Base-by-base conservation (phyloP, 352 stramenopile genomes). In the Phytophthora pini region DNA sequence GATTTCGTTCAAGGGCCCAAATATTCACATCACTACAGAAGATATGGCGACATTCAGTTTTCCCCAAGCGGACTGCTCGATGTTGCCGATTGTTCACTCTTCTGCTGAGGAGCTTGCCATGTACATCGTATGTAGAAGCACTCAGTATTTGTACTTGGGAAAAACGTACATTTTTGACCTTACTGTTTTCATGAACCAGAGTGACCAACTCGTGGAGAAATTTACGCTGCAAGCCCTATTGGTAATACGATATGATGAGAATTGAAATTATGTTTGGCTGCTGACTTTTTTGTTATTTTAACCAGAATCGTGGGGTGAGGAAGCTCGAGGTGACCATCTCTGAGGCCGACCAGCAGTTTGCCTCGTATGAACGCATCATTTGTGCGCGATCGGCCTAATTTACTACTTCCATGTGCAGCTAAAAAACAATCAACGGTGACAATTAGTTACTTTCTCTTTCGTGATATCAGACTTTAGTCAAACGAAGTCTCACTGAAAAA, bases 1-100 rank as follows among this genome's bases (percentile, higher is more conserved):
- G 85, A 91, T 94, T 53, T 84, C 89, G 13, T 89, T 88, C 44
- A 76, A 93, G 40, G 84, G 62, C 26, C 83, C 68, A 6, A 96
- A 90, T 58, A 87, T 98, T 26, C 80, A 83, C 40, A 84, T 99
- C 26, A 46, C 79, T n/a, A 99, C 95, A 54, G 92, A 99, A 74
- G 97, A 99, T 67, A 92, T 89, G 57, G 79, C 96, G 27, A 87
- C 84, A 51, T 99, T 99, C 71, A 90, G 87, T 53, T 98, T 99
- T 70, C 97, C 97, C 0, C 88, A 88, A 61, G 67, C 79, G 32
- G 97, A 99, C 70, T 99, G 97, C 80, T 94, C 91, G 40, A 69
- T 98, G 65, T 74, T 99, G 27, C 97, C 97, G 22, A 97, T 99
- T 50, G 79, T 98, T n/a, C 97, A 99, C 84, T 98, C 97, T 26